phyloP scores from a whole-genome alignment of 371 early-diverging fungal species.

The Funneliformis caledonium region DNA sequence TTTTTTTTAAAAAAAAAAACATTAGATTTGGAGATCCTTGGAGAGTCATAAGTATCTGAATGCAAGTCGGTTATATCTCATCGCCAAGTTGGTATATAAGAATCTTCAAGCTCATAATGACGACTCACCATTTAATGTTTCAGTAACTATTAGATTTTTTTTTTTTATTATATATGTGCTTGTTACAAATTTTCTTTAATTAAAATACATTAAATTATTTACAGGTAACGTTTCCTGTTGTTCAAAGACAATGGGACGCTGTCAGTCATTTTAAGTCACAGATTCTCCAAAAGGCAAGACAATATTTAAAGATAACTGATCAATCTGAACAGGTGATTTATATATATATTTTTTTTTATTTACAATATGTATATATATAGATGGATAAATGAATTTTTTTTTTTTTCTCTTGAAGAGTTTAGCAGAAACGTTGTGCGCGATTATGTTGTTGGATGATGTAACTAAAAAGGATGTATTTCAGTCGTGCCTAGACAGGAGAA shows the following conservation, averaged over 20 bases:
- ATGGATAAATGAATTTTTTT: no score
- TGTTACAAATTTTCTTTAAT: neutral
- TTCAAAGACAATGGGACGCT: conserved; percentile 87
- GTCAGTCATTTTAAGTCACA: conserved; percentile 74
- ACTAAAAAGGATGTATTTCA: conserved; percentile 47
- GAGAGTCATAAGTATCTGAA: conserved; percentile 72
- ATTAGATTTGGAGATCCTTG: conserved; percentile 77
- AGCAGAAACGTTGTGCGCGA: conserved; percentile 57
- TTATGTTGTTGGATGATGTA: conserved; percentile 61
- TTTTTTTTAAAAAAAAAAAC: neutral
- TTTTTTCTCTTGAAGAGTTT: conserved; percentile 48
- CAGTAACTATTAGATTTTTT: conserved; percentile 4
- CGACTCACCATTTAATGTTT: conserved; percentile 30
- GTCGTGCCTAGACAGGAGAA: conserved; percentile 49
- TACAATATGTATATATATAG: no score
- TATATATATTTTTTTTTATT: no score
- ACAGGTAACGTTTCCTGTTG: conserved; percentile 77
- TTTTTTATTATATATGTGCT: neutral
- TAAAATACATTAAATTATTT: neutral
- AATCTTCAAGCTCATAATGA: conserved; percentile 59
- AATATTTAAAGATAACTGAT: conserved; percentile 54
- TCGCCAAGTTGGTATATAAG: conserved; percentile 69
- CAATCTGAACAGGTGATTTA: conserved; percentile 57
- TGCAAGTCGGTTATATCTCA: conserved; percentile 70
- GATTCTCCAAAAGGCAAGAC: conserved; percentile 67